Conservation (phyloP, 805 yeast genomes). For the Zygoascus tannicola region DNA sequence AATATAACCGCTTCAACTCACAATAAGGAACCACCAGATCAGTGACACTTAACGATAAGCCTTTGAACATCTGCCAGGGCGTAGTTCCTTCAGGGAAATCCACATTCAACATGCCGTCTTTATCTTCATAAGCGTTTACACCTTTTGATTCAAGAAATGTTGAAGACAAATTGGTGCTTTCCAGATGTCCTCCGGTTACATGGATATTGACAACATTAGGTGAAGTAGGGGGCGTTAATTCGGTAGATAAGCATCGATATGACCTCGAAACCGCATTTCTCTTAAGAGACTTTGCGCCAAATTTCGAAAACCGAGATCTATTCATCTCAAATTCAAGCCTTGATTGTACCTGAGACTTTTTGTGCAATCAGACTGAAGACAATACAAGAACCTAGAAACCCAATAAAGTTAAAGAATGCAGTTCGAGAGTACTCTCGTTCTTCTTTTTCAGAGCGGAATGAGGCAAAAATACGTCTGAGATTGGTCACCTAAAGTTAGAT, state of each 20-base stretch:
- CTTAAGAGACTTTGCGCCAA: too few species aligned
- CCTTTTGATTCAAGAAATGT: too few species aligned
- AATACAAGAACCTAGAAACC: constrained; percentile 74
- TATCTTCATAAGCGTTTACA: constrained; percentile 4
- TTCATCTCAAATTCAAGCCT: too few species aligned
- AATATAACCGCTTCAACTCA: constrained; percentile 19
- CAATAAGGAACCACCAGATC: constrained; percentile 19
- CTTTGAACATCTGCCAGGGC: constrained; percentile 11
- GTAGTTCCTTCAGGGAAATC: not conserved
- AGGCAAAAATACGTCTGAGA: constrained; percentile 66
- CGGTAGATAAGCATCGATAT: too few species aligned
- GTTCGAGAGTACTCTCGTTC: constrained; percentile 65
- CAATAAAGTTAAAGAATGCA: constrained; percentile 57
- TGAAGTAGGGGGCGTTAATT: too few species aligned
- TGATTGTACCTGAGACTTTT: constrained; percentile 14
- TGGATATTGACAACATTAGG: too few species aligned
- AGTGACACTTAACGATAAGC: constrained; percentile 15
- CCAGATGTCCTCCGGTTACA: too few species aligned
- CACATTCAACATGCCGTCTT: not conserved
- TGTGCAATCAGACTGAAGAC: constrained; percentile 75
- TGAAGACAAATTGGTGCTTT: too few species aligned
- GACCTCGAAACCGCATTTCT: too few species aligned
- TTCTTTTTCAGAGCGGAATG: constrained; percentile 79
- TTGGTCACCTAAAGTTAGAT: constrained; percentile 46
- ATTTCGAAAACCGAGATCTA: too few species aligned